A percentile compares a stretch with the other conserved stretches of the same genome.
Conservation (phyloP, 257 asterid species). For the Coffea canephora region DNA sequence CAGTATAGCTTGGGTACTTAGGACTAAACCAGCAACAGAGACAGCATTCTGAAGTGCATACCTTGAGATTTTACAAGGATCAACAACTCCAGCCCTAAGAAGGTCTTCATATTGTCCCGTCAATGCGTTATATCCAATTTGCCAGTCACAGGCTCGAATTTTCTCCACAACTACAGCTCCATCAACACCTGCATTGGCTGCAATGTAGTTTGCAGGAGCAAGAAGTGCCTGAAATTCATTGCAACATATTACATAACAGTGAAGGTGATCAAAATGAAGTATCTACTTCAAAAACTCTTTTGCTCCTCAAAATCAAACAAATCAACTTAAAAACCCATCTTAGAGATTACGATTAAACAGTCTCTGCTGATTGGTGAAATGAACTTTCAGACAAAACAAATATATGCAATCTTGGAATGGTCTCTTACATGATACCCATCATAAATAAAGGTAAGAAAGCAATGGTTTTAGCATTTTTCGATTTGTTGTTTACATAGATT, state of each 20-base stretch:
- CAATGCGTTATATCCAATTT: constrained; percentile 79
- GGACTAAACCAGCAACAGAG: constrained; percentile 81
- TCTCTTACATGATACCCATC: not conserved
- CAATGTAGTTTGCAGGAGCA: constrained; percentile 84
- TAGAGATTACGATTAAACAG: not conserved
- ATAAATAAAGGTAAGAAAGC: not conserved
- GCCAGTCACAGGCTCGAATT: constrained; percentile 45
- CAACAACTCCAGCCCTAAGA: constrained; percentile 77
- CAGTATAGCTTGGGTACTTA: constrained; percentile 86
- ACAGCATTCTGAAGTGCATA: constrained; percentile 89
- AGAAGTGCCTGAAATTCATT: constrained; percentile 78
- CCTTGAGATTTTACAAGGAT: constrained; percentile 74
- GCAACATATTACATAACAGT: not conserved
- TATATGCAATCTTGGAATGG: not conserved
- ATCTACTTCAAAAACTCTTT: not conserved
- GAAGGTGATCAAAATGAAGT: constrained; percentile 6
- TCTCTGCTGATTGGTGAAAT: not conserved
- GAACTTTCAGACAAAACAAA: not conserved
- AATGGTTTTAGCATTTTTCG: not conserved
- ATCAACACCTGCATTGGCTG: constrained; percentile 86
- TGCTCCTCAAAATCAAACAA: not conserved
- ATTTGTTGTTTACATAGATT: not conserved
- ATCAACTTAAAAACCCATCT: constrained; percentile 1
- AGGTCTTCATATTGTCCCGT: constrained; percentile 75
- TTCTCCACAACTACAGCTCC: constrained; percentile 73